Evolutionary conservation across 768 basidiomycete species (phyloP), one percentile per base, ranked within the genome.

Genomic region (Tulasnella sp.): DNA sequence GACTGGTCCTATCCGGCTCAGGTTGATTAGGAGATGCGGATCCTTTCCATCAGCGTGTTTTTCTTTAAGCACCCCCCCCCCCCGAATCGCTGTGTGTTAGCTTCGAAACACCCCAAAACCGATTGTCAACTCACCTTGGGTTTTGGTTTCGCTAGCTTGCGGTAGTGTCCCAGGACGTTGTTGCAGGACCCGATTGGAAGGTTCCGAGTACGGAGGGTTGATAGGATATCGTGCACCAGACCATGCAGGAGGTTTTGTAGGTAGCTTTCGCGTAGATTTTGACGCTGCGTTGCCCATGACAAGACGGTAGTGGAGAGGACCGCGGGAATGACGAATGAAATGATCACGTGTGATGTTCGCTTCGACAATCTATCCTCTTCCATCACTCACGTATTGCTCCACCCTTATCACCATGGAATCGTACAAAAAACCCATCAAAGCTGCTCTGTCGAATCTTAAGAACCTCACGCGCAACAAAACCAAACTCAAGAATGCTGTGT

Each of bases 211-310:
- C 44, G 44, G 11, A 44, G 74, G 46, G 5, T 46, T 20, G 4
- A 51, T 5, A 11, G 39, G 39, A 39, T 48, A 42, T 29, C 74
- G 44, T 55, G 74, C 74, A 29, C 74, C 74, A 39, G 74, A 40
- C 74, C 74, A 75, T 15, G 74, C 37, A 32, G 71, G 71, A 35
- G 44, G 74, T 20, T 48, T 75, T 51, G 29, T 73, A 15, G 74
- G 74, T 13, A 75, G 55, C 46, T 46, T 75, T 37, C 74, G 74
- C 9, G 74, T n/a, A 5, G 74, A 48, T 61, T 51, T 75, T 46
- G 74, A 75, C 23, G 51, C 23, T 48, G 74, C 42, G 51, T 46
- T 48, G 48, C 74, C 74, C 74, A 75, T 75, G 35, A 23, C 29
- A 20, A 35, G 26, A 48, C 16, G 42, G 37, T 32, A 32, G 74